Percentiles rank a stretch among this genome's conserved stretches.
Conservation (phyloP, 2,329 filamentous ascomycete genomes). For the Botrytis medusae region DNA sequence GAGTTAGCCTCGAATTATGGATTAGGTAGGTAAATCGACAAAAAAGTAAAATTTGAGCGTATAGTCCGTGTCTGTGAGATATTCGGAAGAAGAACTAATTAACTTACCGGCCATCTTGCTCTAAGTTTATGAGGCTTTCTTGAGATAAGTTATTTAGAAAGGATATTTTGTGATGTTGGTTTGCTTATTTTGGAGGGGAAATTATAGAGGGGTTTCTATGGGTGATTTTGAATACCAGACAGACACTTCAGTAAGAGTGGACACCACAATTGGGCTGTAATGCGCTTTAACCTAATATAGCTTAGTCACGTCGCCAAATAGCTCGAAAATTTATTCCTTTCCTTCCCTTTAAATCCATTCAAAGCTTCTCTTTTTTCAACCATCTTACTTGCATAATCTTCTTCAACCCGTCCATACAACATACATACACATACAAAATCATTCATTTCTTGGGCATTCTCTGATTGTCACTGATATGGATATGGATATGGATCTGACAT, state of each 20-base stretch:
- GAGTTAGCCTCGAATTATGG: slow-evolving; percentile 29
- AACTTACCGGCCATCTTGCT: slow-evolving; percentile 40
- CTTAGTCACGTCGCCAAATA: slow-evolving; percentile 14
- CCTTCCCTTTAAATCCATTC: slow-evolving; percentile 4
- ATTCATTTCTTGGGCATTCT: not conserved
- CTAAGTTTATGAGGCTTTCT: slow-evolving; percentile 1
- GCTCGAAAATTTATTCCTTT: slow-evolving; percentile 3
- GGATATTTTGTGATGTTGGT: slow-evolving; percentile 18
- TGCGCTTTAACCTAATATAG: not conserved
- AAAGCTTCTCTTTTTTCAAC: no score
- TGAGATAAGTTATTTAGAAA: not conserved
- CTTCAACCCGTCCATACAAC: not conserved
- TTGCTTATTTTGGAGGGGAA: slow-evolving; percentile 19
- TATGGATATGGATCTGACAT: not conserved
- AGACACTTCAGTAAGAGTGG: slow-evolving; percentile 5
- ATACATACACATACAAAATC: not conserved
- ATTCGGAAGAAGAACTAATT: not conserved
- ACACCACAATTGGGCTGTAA: slow-evolving; percentile 10
- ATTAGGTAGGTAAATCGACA: not conserved
- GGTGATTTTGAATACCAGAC: slow-evolving; percentile 20
- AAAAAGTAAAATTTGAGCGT: not conserved
- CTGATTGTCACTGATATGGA: not conserved
- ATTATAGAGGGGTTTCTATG: slow-evolving; percentile 22
- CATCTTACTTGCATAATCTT: not conserved
- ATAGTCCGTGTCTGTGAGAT: not conserved